Evolutionary conservation across 257 asterid species (phyloP), one percentile per base, ranked within the genome.

Genomic region (Ilex asprella): DNA sequence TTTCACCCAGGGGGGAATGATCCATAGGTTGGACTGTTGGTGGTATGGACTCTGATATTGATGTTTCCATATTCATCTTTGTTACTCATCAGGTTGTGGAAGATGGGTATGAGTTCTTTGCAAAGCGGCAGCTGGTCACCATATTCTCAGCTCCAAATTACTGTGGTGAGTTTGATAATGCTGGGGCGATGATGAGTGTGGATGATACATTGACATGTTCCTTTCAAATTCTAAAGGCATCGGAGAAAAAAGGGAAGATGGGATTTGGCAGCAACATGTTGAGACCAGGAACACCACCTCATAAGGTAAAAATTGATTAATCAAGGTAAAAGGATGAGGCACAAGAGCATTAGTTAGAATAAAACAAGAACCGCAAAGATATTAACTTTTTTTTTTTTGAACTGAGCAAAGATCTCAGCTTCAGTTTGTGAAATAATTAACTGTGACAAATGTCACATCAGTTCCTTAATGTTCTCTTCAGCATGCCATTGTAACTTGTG

Each of bases 131-230:
- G 39, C 66, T 70, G 62, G 75, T 70, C 44, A 70, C 75, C 32
- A 66, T 70, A 29, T 70, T 70, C 65, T 70, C 74, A 2, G 74
- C 74, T 31, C 74, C 69, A 63, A 70, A 70, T 70, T 70, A 63
- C 61, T 70, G 74, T 9, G 74, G 74, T 1, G 74, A 70, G 63
- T 70, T 70, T 51, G 74, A 70, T 51, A 70, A 70, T 63, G 74
- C 74, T 7, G 74, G 74, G 50, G 74, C 74, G 2, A 63, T 70
- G 74, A 70, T 70, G 74, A 70, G 74, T 56, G 74, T 70, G 31
- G 74, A 70, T 63, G 69, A 70, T 59, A 62, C 69, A 29, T 57
- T 70, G 41, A 70, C 74, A 47, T 70, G 74, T 57, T 70, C 74
- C 41, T 70, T 70, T 29, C 75, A 70, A 59, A 70, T 70, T 21